Percentiles rank a stretch among this genome's conserved stretches.
Conservation (phyloP, 2,329 filamentous ascomycete genomes). For the Aspergillus caelatus region DNA sequence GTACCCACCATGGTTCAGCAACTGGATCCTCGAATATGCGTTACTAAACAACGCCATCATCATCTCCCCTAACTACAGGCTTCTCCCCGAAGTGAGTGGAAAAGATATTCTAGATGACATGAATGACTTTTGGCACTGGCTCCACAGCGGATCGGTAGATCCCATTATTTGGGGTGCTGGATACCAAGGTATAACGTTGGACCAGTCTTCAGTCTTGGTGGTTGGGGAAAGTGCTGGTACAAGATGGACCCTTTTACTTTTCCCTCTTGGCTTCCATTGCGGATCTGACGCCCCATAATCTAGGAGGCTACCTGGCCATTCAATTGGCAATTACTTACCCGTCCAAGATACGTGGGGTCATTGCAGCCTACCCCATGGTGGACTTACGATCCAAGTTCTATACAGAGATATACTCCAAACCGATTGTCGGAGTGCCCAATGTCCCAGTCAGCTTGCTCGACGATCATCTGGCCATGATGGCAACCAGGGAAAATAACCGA, state of each 20-base stretch:
- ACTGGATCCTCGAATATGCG: constrained; percentile 6
- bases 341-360: not conserved
- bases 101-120: constrained; percentile 3
- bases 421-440: constrained; percentile 4
- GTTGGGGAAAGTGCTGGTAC: constrained; percentile 5
- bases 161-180: not conserved
- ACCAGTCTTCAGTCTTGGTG: not conserved
- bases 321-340: not conserved
- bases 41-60: not conserved
- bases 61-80: constrained; percentile 3
- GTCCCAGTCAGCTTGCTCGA: not conserved
- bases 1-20: constrained; percentile 7
- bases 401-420: not conserved
- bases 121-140: constrained; percentile 3
- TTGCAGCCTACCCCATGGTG: constrained; percentile 6
- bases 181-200: not conserved
- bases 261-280: not conserved
- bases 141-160: not conserved
- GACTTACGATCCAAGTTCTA: constrained; percentile 2
- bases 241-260: not conserved
- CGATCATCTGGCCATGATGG: not conserved
- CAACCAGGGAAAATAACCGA: not conserved
- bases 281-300: too few species aligned
- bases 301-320: constrained; percentile 4
- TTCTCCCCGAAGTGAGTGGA: constrained; percentile 3